A percentile compares a stretch with the other conserved stretches of the same genome.
Conservation (phyloP, 2,329 filamentous ascomycete species). For the Teratosphaeria nubilosa region DNA sequence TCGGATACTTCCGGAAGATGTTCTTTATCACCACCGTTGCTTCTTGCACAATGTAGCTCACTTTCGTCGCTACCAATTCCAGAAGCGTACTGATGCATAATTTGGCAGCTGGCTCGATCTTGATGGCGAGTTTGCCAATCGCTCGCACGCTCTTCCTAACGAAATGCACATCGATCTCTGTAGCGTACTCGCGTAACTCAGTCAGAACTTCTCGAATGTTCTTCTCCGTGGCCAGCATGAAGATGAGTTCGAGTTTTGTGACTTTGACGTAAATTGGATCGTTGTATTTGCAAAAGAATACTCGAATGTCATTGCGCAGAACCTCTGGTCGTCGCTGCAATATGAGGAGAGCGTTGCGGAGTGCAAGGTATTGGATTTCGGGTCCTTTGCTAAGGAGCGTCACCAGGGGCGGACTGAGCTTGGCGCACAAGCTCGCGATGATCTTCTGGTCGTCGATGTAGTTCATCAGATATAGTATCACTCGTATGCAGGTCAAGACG, state of each 20-base stretch:
- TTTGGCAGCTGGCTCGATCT: conserved; percentile 87
- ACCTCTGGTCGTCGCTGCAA: conserved; percentile 88
- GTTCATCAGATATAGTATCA: conserved; percentile 97
- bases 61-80: conserved; percentile 91
- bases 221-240: conserved; percentile 91
- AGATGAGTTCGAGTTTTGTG: conserved; percentile 95
- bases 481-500: conserved; percentile 88
- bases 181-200: conserved; percentile 88
- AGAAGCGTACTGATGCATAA: conserved; percentile 88
- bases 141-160: conserved; percentile 94
- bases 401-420: conserved; percentile 87
- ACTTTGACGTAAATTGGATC: conserved; percentile 99
- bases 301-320: conserved; percentile 87
- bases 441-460: conserved; percentile 91
- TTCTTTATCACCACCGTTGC: conserved; percentile 97
- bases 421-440: conserved; percentile 75
- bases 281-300: conserved; percentile 99
- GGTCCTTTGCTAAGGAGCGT: conserved; percentile 91
- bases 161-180: conserved; percentile 97
- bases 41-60: conserved; percentile 97
- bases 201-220: conserved; percentile 95
- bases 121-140: conserved; percentile 96
- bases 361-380: conserved; percentile 94
- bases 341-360: conserved; percentile 88
- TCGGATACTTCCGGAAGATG: conserved; percentile 98